Evolutionary conservation across 306 rosid genomes (phyloP).

Genomic region (Quercus cerris): DNA sequence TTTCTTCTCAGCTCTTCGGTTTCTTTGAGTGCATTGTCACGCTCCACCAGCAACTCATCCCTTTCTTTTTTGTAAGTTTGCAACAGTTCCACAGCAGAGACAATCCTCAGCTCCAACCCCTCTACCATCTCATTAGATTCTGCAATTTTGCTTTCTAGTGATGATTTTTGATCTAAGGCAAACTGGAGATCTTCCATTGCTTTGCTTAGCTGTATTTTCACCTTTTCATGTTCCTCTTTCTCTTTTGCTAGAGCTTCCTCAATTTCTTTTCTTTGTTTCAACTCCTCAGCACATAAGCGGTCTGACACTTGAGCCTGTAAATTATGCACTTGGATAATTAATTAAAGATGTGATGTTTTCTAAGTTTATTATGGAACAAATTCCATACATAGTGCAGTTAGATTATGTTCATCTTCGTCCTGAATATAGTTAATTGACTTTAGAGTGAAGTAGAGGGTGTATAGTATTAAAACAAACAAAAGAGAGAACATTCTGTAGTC

Average conservation of each 20-base stretch:
- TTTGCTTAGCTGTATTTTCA: constrained; percentile 29
- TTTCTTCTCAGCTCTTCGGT: constrained; percentile 45
- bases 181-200: constrained; percentile 35
- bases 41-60: constrained; percentile 41
- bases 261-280: constrained; percentile 42
- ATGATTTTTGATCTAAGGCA: constrained; percentile 24
- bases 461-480: neutral
- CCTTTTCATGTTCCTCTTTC: constrained; percentile 26
- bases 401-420: neutral
- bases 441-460: neutral
- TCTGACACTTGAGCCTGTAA: constrained; percentile 45
- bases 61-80: constrained; percentile 45
- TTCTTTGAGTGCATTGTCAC: constrained; percentile 42
- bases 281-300: constrained; percentile 38
- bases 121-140: constrained; percentile 29
- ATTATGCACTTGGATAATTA: neutral
- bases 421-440: neutral
- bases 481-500: neutral
- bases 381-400: neutral
- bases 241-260: constrained; percentile 41
- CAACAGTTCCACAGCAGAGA: constrained; percentile 45
- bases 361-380: constrained; percentile 1
- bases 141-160: constrained; percentile 37
- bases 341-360: neutral
- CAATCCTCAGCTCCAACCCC: constrained; percentile 40